Base-by-base conservation (phyloP, 2,329 filamentous ascomycete genomes). In the Periglandula ipomoeae region DNA sequence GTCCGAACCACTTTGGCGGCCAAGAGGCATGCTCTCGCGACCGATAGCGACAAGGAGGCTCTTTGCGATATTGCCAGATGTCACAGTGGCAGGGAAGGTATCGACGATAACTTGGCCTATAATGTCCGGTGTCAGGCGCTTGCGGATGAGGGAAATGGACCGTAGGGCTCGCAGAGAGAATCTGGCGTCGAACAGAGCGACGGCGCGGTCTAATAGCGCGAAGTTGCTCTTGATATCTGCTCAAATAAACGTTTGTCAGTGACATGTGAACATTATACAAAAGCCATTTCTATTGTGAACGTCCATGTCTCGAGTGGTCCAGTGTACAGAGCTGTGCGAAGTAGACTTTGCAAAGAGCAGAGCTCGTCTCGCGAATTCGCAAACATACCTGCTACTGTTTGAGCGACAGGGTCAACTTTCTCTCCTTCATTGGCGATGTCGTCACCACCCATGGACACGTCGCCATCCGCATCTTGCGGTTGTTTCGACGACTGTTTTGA, bases 211-310 rank as follows among this genome's bases (percentile, higher is more conserved):
- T 62, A 98, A 79, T 56, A 98, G 79, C 46, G 82, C 81, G 65
- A 96, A 96, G 71, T 94, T 96, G 76, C 81, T 84, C 71, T 90
- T 93, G 72, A 98, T 95, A 68, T 96, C 93, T 97, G 64, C 35
- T 23, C 24, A n/a, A 37, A 35, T 43, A 35, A 52, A 63, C 49
- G 40, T 8, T 26, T 19, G 46, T 52, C 34, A 53, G 53, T 23
- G 24, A 47, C 37, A 20, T n/a, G 7, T 23, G 15, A n/a, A 26
- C 23, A 7, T 8, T 13, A 19, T 15, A 22, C 15, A 23, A 27
- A 15, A 40, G 10, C 15, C 27, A 19, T 26, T 17, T 13, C 22
- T 17, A 24, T 26, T 11, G n/a, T 15, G 22, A n/a, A 24, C 35
- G 19, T 38, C 15, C 35, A 38, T 38, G 35, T 2, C 30, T 32